These are phyloP conservation scores for Elongisporangium anandrum DNA, from an alignment of 352 stramenopile genomes.

Conservation along the genomic window DNA sequence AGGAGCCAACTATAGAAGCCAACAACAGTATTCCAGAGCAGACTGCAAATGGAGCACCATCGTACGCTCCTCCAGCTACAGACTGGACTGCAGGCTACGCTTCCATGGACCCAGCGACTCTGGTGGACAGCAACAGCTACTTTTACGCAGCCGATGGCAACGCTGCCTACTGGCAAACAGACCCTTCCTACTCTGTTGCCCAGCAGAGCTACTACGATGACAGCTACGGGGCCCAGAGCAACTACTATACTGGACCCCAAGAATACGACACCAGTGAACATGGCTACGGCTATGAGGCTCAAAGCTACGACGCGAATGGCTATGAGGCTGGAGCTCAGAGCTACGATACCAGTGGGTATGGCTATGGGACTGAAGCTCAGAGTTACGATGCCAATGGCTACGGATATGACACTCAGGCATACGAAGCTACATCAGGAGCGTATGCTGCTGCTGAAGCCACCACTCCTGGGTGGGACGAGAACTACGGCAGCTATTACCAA, in stretches of 20 bases:
- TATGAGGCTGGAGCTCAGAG: background rate
- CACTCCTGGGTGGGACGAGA: too few relatives aligned
- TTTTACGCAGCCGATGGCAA: slow-evolving; percentile 10
- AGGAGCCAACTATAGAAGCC: background rate
- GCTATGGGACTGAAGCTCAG: background rate
- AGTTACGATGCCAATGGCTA: too few relatives aligned
- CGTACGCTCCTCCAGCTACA: background rate
- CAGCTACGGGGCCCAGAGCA: slow-evolving; percentile 7
- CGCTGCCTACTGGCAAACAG: background rate
- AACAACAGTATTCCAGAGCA: background rate
- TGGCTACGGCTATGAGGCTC: background rate
- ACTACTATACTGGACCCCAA: too few relatives aligned
- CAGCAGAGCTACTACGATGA: slow-evolving; percentile 1
- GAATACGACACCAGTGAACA: slow-evolving; percentile 18
- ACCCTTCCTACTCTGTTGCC: background rate
- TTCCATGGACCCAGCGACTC: background rate
- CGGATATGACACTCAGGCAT: background rate
- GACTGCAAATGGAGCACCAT: background rate
- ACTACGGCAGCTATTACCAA: too few relatives aligned
- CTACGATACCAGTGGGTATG: background rate
- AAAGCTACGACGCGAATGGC: slow-evolving; percentile 1
- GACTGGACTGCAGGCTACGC: background rate
- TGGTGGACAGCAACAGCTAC: slow-evolving; percentile 22
- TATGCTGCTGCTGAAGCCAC: too few relatives aligned
- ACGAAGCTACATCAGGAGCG: background rate